Base-by-base conservation (phyloP, 2,329 filamentous ascomycete genomes). In the Exophiala lecanii-corni region DNA sequence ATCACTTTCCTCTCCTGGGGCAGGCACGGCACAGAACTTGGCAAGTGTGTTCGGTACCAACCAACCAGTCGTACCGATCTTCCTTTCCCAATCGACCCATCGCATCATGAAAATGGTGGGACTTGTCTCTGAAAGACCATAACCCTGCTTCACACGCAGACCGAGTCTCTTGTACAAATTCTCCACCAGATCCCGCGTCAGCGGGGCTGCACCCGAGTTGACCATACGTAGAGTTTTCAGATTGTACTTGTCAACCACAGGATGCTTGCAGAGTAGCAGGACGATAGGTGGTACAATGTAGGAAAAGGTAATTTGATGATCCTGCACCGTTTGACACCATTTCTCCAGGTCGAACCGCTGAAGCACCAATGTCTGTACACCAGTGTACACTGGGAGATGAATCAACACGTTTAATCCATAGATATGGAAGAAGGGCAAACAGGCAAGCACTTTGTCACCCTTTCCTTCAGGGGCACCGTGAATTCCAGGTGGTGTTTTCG, bases 381-480 rank as follows among this genome's bases (percentile, higher is more conserved):
- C 87, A 16, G 71, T 69, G 62, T 81, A 81, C 9, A 88, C 64
- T 23, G 79, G 70, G 57, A 81, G 74, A 49, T 92, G 79, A 23
- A 94, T 72, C 30, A 89, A 75, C 55, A 78, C 83, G 9, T 80
- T 85, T 17, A 94, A 75, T 5, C 84, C 87, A 59, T 94, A 95
- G 50, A 94, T 89, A 61, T 95, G 89, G 67, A 89, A 95, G 63
- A 95, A 92, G 0, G 89, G 89, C 9, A 95, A 65, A 45, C 94
- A 83, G 2, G 85, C 86, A 5, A 96, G 64, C 20, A 92, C 70
- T 46, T 76, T 79, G 60, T 95, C 89, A 0, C 80, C 76, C 43
- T 79, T 71, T 6, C 79, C 79, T 20, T 38, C 42, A 3, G 52
- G 48, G 2, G 51, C 47, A 15, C 50, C 50, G 5, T 52, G 52